phyloP scores from a whole-genome alignment of 495 filamentous ascomycete species.

The Penicillium canariense region DNA sequence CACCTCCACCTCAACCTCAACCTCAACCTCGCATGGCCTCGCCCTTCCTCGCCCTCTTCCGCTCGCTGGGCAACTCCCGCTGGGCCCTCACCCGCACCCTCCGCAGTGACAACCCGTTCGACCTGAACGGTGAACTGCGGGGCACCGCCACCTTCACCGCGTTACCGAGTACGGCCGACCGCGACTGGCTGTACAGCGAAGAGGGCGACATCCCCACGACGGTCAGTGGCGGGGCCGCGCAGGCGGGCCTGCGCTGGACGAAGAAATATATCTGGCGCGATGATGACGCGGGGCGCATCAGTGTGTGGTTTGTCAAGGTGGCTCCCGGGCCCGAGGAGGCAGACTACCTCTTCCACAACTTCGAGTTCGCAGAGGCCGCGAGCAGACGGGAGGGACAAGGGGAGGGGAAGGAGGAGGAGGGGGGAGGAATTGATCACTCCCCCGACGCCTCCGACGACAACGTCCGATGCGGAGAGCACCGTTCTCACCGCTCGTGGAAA shows the following conservation, averaged over 20 bases:
- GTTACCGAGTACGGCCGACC: conserved; percentile 8
- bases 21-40: conserved; percentile 23
- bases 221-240: conserved; percentile 11
- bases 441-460: conserved; percentile 23
- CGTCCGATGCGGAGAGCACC: conserved; percentile 15
- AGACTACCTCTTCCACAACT: conserved; percentile 48
- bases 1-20: conserved; percentile 10
- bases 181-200: conserved; percentile 45
- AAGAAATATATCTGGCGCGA: conserved; percentile 50
- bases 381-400: background rate
- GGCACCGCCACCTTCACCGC: conserved; percentile 43
- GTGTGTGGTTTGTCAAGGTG: conserved; percentile 49
- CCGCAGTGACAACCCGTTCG: conserved; percentile 42
- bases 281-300: conserved; percentile 30
- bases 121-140: conserved; percentile 40
- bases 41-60: conserved; percentile 30
- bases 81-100: conserved; percentile 44
- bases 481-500: conserved; percentile 41
- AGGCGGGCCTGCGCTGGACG: conserved; percentile 36
- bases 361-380: conserved; percentile 28
- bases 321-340: conserved; percentile 33
- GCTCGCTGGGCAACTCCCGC: conserved; percentile 29
- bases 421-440: conserved; percentile 26
- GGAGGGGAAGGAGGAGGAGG: background rate
- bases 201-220: conserved; percentile 40